Conservation (phyloP, 768 basidiomycete species). For the Amanita subjunquillea region DNA sequence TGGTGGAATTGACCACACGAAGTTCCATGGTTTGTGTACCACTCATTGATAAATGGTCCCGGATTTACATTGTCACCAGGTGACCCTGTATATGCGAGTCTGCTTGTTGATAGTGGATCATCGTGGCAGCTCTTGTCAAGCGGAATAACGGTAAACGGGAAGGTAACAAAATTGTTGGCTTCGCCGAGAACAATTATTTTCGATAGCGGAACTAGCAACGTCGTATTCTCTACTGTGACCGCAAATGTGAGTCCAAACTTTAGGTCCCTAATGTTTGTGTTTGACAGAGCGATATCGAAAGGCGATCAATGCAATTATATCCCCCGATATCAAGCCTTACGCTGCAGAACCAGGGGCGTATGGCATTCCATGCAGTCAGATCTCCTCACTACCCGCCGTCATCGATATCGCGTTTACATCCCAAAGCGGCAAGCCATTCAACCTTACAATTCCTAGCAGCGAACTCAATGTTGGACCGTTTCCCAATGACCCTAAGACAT, state of each 20-base stretch:
- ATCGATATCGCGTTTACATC: slow-evolving; percentile 46
- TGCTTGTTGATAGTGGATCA: slow-evolving; percentile 17
- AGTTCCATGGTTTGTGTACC: slow-evolving; percentile 18
- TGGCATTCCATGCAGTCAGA: slow-evolving; percentile 27
- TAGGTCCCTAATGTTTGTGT: neutral
- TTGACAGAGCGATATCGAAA: neutral
- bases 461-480: slow-evolving; percentile 53
- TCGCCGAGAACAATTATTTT: slow-evolving; percentile 37
- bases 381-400: slow-evolving; percentile 30
- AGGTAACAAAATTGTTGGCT: slow-evolving; percentile 32
- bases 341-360: slow-evolving; percentile 39
- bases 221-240: slow-evolving; percentile 22
- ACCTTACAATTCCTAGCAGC: slow-evolving; percentile 27
- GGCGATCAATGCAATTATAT: slow-evolving; percentile 37
- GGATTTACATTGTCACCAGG: slow-evolving; percentile 17
- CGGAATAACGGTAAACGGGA: slow-evolving; percentile 22
- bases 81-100: slow-evolving; percentile 29
- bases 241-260: slow-evolving; percentile 22
- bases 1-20: slow-evolving; percentile 39
- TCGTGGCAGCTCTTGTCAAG: slow-evolving; percentile 36
- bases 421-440: slow-evolving; percentile 36
- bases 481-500: slow-evolving; percentile 23
- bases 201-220: slow-evolving; percentile 49
- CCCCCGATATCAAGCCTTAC: slow-evolving; percentile 39
- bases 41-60: neutral